Conservation (phyloP, 2,329 filamentous ascomycete genomes). For the Macrophomina phaseolina region DNA sequence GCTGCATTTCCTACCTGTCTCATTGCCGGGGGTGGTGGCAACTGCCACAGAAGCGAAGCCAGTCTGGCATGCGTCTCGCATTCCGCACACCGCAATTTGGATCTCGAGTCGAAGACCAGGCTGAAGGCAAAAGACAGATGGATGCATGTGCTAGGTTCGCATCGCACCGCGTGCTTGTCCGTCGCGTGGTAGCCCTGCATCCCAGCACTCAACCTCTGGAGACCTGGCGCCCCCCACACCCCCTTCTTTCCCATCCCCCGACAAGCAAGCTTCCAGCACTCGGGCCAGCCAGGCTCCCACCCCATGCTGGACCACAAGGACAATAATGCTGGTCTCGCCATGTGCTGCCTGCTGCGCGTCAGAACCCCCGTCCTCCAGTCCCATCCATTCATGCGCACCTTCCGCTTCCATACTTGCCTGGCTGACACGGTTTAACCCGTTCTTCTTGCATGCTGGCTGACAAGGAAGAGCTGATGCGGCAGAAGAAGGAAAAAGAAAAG, state of each 20-base stretch:
- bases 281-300: not conserved
- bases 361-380: not conserved
- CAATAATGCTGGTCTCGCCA: conserved; percentile 3
- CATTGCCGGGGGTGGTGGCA: not conserved
- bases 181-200: conserved; percentile 6
- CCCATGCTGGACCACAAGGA: not conserved
- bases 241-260: not conserved
- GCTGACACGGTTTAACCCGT: too few relatives aligned
- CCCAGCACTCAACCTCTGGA: not conserved
- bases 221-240: too few relatives aligned
- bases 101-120: not conserved
- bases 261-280: too few relatives aligned
- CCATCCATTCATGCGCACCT: not conserved
- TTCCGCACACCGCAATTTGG: not conserved
- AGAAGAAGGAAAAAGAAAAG: too few relatives aligned
- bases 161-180: not conserved
- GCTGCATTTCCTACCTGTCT: conserved; percentile 2
- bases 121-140: not conserved
- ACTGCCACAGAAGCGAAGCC: not conserved
- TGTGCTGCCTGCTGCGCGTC: conserved; percentile 11
- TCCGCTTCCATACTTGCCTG: not conserved
- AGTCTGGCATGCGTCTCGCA: not conserved
- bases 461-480: too few relatives aligned
- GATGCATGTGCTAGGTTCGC: not conserved
- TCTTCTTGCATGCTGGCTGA: too few relatives aligned